These are phyloP conservation scores for Penicillium waksmanii DNA, from an alignment of 495 filamentous ascomycete species.

Conservation along the genomic window DNA sequence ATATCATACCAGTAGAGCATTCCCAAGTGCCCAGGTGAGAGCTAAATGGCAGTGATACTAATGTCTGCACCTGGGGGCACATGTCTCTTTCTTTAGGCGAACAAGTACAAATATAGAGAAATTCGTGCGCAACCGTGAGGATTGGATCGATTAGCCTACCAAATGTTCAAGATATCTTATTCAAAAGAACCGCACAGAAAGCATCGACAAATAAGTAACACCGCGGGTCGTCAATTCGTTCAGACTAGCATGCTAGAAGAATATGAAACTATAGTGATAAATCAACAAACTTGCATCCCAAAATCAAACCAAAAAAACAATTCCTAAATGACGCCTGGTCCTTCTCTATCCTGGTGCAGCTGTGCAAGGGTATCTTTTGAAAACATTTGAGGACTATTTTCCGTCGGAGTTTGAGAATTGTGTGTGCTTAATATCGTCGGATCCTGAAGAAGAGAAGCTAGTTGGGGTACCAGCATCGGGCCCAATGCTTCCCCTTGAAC, in stretches of 20 bases:
- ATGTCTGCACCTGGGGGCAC: too few species aligned
- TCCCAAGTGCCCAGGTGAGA: too few species aligned
- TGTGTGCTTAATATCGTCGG: conserved; percentile 33
- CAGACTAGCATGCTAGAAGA: background rate
- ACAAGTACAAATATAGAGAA: too few species aligned
- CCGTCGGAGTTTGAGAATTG: conserved; percentile 8
- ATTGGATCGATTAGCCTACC: too few species aligned
- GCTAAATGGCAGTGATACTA: too few species aligned
- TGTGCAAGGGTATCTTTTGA: conserved; percentile 33
- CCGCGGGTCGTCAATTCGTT: background rate
- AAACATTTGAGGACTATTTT: conserved; percentile 25
- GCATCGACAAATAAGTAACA: background rate
- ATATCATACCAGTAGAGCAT: too few species aligned
- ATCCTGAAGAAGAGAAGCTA: conserved; percentile 41
- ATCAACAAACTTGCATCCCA: background rate
- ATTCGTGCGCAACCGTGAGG: too few species aligned
- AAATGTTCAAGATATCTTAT: background rate
- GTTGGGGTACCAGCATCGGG: conserved; percentile 39
- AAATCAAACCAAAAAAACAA: conserved; percentile 8
- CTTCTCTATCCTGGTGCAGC: conserved; percentile 21
- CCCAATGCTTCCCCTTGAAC: conserved; percentile 36
- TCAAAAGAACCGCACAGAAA: background rate
- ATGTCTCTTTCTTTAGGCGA: too few species aligned
- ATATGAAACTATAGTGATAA: background rate
- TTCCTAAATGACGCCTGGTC: conserved; percentile 23